Evolutionary conservation across 768 basidiomycete genomes (phyloP).

Genomic region (Agaricus blazei): DNA sequence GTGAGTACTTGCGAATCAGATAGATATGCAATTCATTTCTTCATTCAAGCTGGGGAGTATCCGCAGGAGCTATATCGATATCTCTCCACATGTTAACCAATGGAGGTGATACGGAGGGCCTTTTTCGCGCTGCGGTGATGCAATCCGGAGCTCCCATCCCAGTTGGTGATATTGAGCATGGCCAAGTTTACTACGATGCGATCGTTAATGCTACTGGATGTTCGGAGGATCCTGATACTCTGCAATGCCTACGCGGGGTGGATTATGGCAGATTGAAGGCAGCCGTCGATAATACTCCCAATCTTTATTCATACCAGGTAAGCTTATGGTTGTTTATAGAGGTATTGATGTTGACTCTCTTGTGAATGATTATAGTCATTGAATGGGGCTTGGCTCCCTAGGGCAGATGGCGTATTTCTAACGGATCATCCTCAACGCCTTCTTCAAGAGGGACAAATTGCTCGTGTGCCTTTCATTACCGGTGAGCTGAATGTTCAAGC

Average conservation of each 20-base stretch:
- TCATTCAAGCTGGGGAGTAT: conserved; percentile 43
- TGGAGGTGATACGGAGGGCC: conserved; percentile 35
- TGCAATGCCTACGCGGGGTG: conserved; percentile 38
- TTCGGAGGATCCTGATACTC: conserved; percentile 30
- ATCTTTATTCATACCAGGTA: conserved; percentile 40
- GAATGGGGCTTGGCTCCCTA: conserved; percentile 42
- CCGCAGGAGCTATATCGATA: conserved; percentile 52
- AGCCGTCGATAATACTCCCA: conserved; percentile 38
- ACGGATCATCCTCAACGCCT: conserved; percentile 36
- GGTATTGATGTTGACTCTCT: neutral
- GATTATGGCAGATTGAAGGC: conserved; percentile 32
- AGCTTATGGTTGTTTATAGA: neutral
- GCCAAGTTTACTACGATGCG: conserved; percentile 35
- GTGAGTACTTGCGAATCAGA: conserved; percentile 18
- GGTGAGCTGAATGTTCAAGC: neutral
- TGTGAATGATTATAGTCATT: conserved; percentile 26
- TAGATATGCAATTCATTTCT: neutral
- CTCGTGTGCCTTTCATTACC: conserved; percentile 43
- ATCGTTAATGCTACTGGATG: conserved; percentile 39
- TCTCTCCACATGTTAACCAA: conserved; percentile 46
- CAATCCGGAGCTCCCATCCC: conserved; percentile 45
- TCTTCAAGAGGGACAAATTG: conserved; percentile 36
- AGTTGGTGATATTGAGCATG: conserved; percentile 34
- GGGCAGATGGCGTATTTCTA: conserved; percentile 46
- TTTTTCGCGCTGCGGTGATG: conserved; percentile 51